phyloP scores from a whole-genome alignment of 2,329 filamentous ascomycete genomes.

The Xylaria sp. region DNA sequence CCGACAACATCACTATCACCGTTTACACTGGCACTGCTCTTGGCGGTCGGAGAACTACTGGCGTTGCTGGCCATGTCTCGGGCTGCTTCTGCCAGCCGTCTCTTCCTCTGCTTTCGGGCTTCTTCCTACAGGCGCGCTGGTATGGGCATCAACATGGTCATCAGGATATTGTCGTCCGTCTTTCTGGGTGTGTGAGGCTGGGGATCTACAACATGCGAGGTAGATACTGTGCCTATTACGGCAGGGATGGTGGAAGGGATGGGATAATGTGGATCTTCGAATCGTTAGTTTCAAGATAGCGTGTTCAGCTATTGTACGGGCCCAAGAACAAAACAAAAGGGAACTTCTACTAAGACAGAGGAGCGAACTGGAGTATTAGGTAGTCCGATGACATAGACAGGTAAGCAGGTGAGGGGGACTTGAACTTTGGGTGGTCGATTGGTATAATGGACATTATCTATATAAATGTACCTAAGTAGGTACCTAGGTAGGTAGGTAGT shows the following conservation, averaged over 20 bases:
- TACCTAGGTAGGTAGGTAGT: neutral
- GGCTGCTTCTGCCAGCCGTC: slow-evolving; percentile 24
- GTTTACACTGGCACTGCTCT: slow-evolving; percentile 1
- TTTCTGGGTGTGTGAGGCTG: neutral
- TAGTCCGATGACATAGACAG: neutral
- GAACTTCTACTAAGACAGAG: neutral
- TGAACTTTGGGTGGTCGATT: no score
- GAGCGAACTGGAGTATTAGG: neutral
- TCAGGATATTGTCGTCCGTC: neutral
- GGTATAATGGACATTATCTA: no score
- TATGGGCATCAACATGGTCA: slow-evolving; percentile 36
- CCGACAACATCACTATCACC: slow-evolving; percentile 3
- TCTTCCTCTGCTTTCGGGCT: slow-evolving; percentile 34
- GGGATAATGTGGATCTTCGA: neutral
- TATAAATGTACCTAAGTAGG: no score
- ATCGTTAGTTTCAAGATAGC: neutral
- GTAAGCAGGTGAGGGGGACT: neutral
- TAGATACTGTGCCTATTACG: neutral
- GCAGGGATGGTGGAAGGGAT: neutral
- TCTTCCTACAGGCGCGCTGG: slow-evolving; percentile 34
- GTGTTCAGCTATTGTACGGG: neutral
- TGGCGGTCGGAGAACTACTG: slow-evolving; percentile 24
- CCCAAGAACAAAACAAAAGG: neutral
- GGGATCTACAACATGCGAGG: neutral
- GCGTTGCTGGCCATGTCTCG: slow-evolving; percentile 30